A percentile compares a stretch with the other conserved stretches of the same genome.
phyloP scores from a whole-genome alignment of 2,329 filamentous ascomycete species.

The Grosmannia huntii region DNA sequence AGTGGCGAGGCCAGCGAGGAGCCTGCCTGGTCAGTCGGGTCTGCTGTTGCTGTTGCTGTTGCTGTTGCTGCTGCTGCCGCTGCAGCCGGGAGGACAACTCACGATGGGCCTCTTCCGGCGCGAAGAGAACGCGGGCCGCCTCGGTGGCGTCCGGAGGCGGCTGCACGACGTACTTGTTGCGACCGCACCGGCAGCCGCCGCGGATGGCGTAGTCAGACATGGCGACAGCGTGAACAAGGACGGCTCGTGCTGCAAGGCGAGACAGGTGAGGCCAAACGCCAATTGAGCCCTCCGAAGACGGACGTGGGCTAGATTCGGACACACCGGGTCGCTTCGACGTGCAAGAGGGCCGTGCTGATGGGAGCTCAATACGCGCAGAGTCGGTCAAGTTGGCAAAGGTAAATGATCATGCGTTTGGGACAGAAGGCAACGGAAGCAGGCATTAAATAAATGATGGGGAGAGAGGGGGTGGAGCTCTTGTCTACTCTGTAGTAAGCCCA shows the following conservation, averaged over 20 bases:
- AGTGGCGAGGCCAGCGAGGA: conserved; percentile 58
- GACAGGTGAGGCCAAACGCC: background rate
- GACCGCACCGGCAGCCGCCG: conserved; percentile 74
- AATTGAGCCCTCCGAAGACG: background rate
- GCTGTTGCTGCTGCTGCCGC: background rate
- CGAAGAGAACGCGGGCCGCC: conserved; percentile 59
- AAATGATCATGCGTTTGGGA: background rate
- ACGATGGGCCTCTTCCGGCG: conserved; percentile 59
- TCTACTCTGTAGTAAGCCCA: background rate
- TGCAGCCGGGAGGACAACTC: conserved; percentile 23
- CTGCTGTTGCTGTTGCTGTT: background rate
- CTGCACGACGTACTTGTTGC: conserved; percentile 67
- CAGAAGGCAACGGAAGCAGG: background rate
- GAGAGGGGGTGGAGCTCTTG: background rate
- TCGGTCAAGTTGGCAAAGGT: background rate
- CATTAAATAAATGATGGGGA: background rate
- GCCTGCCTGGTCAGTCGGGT: conserved; percentile 26
- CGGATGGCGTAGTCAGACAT: conserved; percentile 34
- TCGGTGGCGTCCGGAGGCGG: conserved; percentile 47
- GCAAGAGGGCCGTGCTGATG: background rate
- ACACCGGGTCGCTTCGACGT: background rate
- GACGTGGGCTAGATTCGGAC: background rate
- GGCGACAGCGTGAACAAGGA: background rate
- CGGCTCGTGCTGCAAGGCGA: background rate
- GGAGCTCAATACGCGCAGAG: no score